Evolutionary conservation across 2,329 filamentous ascomycete genomes (phyloP).

Genomic region (Hortaea werneckii): DNA sequence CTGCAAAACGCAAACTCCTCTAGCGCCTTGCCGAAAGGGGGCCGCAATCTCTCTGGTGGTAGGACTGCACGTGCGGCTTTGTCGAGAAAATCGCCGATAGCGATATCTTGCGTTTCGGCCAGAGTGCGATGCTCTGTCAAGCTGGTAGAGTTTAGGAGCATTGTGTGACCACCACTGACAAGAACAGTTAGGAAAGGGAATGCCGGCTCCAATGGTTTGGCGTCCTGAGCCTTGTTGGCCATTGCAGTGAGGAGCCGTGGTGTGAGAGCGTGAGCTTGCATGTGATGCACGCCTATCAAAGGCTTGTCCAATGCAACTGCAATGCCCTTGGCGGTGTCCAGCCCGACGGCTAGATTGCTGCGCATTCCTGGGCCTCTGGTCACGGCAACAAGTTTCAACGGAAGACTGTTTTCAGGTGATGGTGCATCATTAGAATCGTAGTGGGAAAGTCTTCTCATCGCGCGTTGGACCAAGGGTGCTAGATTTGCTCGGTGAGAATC

Average conservation of each 20-base stretch:
- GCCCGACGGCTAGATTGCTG: constrained; percentile 63
- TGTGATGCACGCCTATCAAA: constrained; percentile 82
- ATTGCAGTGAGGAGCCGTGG: constrained; percentile 52
- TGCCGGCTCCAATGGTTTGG: constrained; percentile 30
- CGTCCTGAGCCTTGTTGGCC: background rate
- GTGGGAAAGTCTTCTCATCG: too few relatives aligned
- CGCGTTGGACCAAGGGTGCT: constrained; percentile 55
- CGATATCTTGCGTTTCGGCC: constrained; percentile 64
- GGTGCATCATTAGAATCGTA: background rate
- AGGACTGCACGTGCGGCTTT: constrained; percentile 72
- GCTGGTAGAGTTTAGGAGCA: constrained; percentile 64
- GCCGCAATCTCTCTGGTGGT: constrained; percentile 50
- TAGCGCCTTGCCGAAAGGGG: constrained; percentile 72
- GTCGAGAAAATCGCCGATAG: constrained; percentile 84
- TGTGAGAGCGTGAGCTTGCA: constrained; percentile 93
- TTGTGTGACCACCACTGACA: constrained; percentile 84
- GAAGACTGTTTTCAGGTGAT: constrained; percentile 15
- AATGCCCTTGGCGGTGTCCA: constrained; percentile 80
- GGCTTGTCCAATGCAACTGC: constrained; percentile 75
- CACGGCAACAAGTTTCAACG: constrained; percentile 76
- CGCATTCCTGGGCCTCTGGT: constrained; percentile 88
- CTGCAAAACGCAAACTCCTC: constrained; percentile 65
- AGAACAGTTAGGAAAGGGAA: constrained; percentile 86
- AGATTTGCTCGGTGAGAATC: constrained; percentile 65
- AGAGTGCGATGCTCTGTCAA: constrained; percentile 63